Evolutionary conservation across 2,329 filamentous ascomycete genomes (phyloP).

Genomic region (Diplodia scrobiculata): DNA sequence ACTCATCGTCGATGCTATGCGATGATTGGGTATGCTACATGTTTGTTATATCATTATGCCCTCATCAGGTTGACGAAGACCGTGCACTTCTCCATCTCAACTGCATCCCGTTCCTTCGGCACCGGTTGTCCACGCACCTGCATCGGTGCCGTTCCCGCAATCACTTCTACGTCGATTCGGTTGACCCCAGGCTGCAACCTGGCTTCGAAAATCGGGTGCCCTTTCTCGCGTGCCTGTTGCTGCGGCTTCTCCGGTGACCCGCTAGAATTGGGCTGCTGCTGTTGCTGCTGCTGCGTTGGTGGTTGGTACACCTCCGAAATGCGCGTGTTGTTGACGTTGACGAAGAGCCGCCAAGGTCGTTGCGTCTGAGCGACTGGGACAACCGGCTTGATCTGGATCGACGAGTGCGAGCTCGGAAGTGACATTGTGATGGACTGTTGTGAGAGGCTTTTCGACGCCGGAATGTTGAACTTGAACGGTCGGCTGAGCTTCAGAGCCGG

Average conservation of each 20-base stretch:
- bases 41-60: not conserved
- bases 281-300: slow-evolving; percentile 36
- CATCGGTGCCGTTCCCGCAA: slow-evolving; percentile 65
- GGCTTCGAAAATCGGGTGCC: slow-evolving; percentile 74
- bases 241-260: slow-evolving; percentile 31
- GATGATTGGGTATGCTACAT: not conserved
- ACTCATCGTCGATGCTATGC: not conserved
- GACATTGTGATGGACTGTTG: slow-evolving; percentile 74
- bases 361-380: slow-evolving; percentile 65
- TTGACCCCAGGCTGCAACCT: slow-evolving; percentile 73
- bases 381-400: slow-evolving; percentile 69
- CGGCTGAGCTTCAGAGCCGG: slow-evolving; percentile 64
- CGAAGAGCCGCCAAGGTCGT: slow-evolving; percentile 75
- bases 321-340: slow-evolving; percentile 66
- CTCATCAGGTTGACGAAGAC: slow-evolving; percentile 71
- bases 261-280: slow-evolving; percentile 32
- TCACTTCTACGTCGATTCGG: slow-evolving; percentile 74
- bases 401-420: slow-evolving; percentile 66
- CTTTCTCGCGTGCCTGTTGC: slow-evolving; percentile 45
- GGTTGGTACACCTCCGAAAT: slow-evolving; percentile 62
- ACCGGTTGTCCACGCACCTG: slow-evolving; percentile 33
- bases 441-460: slow-evolving; percentile 65
- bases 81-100: slow-evolving; percentile 77
- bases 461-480: slow-evolving; percentile 65
- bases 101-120: slow-evolving; percentile 50